Conservation (phyloP, 2,329 filamentous ascomycete species). For the Penicillium decumbens region DNA sequence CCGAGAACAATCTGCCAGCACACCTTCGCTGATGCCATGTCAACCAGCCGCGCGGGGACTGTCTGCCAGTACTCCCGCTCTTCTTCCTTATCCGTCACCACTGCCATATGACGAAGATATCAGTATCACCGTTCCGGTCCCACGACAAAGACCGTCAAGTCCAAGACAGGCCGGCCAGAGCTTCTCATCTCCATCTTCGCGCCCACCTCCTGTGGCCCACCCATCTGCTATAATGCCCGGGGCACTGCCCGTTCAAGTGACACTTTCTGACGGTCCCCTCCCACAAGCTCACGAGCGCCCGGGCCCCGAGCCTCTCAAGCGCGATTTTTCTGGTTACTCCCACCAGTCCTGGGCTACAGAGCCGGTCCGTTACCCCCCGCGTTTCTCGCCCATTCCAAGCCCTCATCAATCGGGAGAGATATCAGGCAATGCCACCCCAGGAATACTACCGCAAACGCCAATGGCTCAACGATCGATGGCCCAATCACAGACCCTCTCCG, state of each 20-base stretch:
- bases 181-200: slow-evolving; percentile 2
- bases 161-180: slow-evolving; percentile 10
- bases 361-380: slow-evolving; percentile 27
- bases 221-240: slow-evolving; percentile 36
- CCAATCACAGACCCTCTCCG: slow-evolving; percentile 19
- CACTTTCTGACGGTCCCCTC: slow-evolving; percentile 13
- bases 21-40: slow-evolving; percentile 22
- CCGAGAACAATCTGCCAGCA: slow-evolving; percentile 26
- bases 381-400: slow-evolving; percentile 23
- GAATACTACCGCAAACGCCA: slow-evolving; percentile 3
- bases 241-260: slow-evolving; percentile 24
- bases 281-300: slow-evolving; percentile 29
- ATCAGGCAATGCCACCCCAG: slow-evolving; percentile 6
- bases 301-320: slow-evolving; percentile 31
- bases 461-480: neutral
- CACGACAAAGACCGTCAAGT: slow-evolving; percentile 17
- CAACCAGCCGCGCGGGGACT: slow-evolving; percentile 11
- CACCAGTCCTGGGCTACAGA: slow-evolving; percentile 38
- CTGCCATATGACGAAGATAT: slow-evolving; percentile 37
- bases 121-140: slow-evolving; percentile 26
- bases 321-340: slow-evolving; percentile 32
- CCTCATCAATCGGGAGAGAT: slow-evolving; percentile 14
- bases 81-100: slow-evolving; percentile 20
- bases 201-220: slow-evolving; percentile 19
- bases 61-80: slow-evolving; percentile 26